Conservation (phyloP, 1,139 yeast species). For the Magnusiomyces suaveolens region DNA sequence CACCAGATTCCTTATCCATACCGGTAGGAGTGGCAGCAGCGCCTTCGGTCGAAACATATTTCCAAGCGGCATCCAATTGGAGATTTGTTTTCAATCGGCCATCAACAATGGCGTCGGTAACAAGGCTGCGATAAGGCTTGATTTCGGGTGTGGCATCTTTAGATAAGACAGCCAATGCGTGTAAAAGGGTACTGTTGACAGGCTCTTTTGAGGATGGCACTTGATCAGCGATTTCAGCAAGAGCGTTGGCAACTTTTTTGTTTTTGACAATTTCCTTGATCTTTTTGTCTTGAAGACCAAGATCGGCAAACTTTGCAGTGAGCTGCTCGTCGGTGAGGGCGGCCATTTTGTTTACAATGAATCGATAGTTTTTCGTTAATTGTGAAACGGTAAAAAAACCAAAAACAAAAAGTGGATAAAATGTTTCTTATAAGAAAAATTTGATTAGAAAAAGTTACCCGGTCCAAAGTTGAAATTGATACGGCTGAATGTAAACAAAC, state of each 20-base stretch:
- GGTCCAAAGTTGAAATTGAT: background rate
- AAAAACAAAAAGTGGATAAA: background rate
- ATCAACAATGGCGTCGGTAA: slow-evolving; percentile 53
- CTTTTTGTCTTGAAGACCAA: slow-evolving; percentile 45
- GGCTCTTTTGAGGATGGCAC: slow-evolving; percentile 37
- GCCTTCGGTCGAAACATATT: slow-evolving; percentile 41
- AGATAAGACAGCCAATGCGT: slow-evolving; percentile 54
- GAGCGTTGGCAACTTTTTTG: slow-evolving; percentile 66
- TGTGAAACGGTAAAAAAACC: background rate
- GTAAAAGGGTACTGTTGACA: slow-evolving; percentile 52
- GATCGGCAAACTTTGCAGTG: slow-evolving; percentile 40
- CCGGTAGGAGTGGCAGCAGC: slow-evolving; percentile 34
- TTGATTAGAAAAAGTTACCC: background rate
- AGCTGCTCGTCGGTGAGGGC: slow-evolving; percentile 36
- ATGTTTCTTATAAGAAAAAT: background rate
- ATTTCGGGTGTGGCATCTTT: slow-evolving; percentile 25
- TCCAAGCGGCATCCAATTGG: slow-evolving; percentile 74
- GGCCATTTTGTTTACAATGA: slow-evolving; percentile 13
- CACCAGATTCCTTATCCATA: slow-evolving; percentile 62
- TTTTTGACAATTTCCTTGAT: slow-evolving; percentile 63
- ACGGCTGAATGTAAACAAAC: background rate
- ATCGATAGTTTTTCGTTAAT: background rate
- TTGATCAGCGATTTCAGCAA: slow-evolving; percentile 48
- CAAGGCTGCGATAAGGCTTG: slow-evolving; percentile 37
- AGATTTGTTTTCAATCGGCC: slow-evolving; percentile 56